Base-by-base conservation (phyloP, 2,329 filamentous ascomycete genomes). In the Tolypocladium album region DNA sequence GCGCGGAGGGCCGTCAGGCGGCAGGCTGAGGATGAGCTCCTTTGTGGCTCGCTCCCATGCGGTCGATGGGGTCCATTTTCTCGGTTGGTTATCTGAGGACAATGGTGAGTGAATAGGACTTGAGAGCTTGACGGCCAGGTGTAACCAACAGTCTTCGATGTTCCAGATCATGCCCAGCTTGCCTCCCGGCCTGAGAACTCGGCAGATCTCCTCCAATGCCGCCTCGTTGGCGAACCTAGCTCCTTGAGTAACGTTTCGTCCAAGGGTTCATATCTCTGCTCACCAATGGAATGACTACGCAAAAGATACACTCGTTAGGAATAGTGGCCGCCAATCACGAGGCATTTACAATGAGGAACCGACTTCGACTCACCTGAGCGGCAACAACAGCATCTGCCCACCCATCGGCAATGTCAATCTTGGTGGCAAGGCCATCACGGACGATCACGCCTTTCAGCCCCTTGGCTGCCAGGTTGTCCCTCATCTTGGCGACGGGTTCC, bases 161-260 rank as follows among this genome's bases (percentile, higher is more conserved):
- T 90, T 90, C 88, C 88, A 91, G 58, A 91, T 85, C 70, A 89
- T 71, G 17, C 84, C 88, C 36, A 91, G 76, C 36, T 78, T 77
- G 8, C 81, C 82, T 8, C 79, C 80, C 0, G 84, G 84, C 66
- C 80, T 81, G 56, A 91, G 72, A 0, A 88, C 80, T 55, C 87
- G 81, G 64, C 84, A 80, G n/a, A 91, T 87, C 66, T 90, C 87
- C 55, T 76, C 72, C 36, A 92, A 73, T 0, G 87, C 76, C 42
- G 82, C 78, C 50, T 79, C 73, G 58, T 80, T 88, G 45, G 87
- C 84, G 72, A 91, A 91, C 88, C 88, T 86, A 56, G 31, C 20
- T 27, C 11, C 11, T 11, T 55, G 20, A 55, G 31, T 12, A 13
- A 11, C 31, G 22, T 38, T 38, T 34, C 3, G 13, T 20, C 12